Percentiles rank a stretch among this genome's conserved stretches.
phyloP scores from a whole-genome alignment of 108 stramenopile genomes.

The Epipyxis sp. region DNA sequence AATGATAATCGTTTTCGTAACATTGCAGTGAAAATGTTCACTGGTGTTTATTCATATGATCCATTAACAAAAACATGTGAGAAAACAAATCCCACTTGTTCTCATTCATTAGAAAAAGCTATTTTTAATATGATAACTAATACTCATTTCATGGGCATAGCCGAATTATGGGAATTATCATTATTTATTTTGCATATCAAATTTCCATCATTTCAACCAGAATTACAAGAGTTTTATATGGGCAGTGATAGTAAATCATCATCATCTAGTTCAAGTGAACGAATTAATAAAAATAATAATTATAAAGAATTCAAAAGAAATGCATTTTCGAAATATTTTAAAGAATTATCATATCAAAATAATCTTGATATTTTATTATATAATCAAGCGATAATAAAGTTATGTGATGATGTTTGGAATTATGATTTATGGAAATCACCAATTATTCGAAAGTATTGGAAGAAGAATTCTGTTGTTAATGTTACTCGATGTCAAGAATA shows the following conservation, averaged over 20 bases:
- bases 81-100: not conserved
- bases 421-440: not conserved
- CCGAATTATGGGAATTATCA: conserved; percentile 9
- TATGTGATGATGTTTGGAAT: not conserved
- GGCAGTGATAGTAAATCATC: too few species aligned
- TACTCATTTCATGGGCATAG: not conserved
- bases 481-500: not conserved
- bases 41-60: not conserved
- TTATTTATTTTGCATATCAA: not conserved
- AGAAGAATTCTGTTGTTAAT: not conserved
- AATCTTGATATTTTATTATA: not conserved
- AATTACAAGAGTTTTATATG: not conserved
- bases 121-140: not conserved
- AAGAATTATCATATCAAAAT: not conserved
- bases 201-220: not conserved
- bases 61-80: not conserved
- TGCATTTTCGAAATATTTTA: not conserved
- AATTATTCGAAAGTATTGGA: not conserved
- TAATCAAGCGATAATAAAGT: not conserved
- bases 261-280: not conserved
- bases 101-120: not conserved
- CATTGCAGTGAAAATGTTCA: conserved; percentile 18
- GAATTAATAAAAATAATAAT: not conserved
- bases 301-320: not conserved
- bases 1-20: not conserved